A percentile compares a stretch with the other conserved stretches of the same genome.
These are phyloP conservation scores for Purshia tridentata DNA, from an alignment of 306 rosid species.

Conservation along the genomic window DNA sequence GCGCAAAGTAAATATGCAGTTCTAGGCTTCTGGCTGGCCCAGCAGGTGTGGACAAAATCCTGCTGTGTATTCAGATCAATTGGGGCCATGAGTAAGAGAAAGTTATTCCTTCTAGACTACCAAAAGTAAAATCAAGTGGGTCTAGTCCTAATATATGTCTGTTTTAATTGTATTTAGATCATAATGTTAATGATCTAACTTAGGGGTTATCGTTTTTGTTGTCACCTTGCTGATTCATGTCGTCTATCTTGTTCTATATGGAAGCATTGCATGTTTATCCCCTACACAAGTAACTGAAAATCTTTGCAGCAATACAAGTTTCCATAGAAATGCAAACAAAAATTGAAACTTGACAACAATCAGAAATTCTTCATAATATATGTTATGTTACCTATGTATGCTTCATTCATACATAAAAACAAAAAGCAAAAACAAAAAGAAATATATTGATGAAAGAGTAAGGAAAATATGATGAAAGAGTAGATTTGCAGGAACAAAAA, in stretches of 20 bases:
- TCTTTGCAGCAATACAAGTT: neutral
- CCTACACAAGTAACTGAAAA: neutral
- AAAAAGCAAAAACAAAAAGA: constrained; percentile 13
- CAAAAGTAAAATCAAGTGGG: too few species aligned
- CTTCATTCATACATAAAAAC: neutral
- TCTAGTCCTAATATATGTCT: too few species aligned
- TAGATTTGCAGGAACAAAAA: constrained; percentile 25
- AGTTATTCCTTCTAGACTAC: neutral
- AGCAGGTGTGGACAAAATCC: neutral
- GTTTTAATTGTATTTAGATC: too few species aligned
- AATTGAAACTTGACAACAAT: neutral
- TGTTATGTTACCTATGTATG: neutral
- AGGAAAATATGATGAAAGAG: constrained; percentile 27
- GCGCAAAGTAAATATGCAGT: neutral
- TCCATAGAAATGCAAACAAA: neutral
- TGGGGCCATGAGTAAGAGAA: neutral
- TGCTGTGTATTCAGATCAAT: neutral
- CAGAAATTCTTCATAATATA: too few species aligned
- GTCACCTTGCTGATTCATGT: neutral
- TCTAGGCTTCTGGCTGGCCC: neutral
- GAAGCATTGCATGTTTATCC: constrained; percentile 9
- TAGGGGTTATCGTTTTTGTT: neutral
- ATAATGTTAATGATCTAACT: too few species aligned
- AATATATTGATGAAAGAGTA: constrained; percentile 7
- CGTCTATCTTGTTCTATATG: neutral